These are phyloP conservation scores for Lachnellula occidentalis DNA, from an alignment of 2,329 filamentous ascomycete genomes.

Conservation along the genomic window DNA sequence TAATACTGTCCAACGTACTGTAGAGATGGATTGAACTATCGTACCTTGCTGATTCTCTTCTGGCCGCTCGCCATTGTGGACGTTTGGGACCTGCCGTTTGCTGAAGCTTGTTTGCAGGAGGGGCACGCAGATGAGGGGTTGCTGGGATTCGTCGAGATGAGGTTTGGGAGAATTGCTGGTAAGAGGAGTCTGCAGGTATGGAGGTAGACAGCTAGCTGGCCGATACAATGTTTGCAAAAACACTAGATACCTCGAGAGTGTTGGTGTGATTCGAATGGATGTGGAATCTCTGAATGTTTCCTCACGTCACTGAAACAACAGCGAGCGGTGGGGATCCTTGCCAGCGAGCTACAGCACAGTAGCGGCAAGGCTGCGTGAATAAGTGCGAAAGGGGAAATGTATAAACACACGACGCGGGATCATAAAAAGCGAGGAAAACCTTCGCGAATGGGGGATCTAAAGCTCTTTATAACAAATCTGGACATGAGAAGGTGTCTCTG, in stretches of 20 bases:
- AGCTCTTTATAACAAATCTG: too few relatives aligned
- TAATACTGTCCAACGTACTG: neutral
- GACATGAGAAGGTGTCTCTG: too few relatives aligned
- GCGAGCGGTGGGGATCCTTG: neutral
- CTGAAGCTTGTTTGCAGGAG: conserved; percentile 1
- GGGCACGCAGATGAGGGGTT: neutral
- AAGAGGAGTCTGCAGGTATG: neutral
- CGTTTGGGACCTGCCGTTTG: neutral
- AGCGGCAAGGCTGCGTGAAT: neutral
- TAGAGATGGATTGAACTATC: neutral
- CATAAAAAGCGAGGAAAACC: neutral
- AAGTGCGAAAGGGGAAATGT: neutral
- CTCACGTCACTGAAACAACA: neutral
- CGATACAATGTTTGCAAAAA: neutral
- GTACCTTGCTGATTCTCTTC: conserved; percentile 28
- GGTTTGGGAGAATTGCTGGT: neutral
- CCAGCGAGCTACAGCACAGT: too few relatives aligned
- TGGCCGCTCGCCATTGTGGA: conserved; percentile 23
- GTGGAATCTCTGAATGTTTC: neutral
- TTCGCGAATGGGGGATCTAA: neutral
- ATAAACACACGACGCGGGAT: neutral
- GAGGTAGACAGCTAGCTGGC: neutral
- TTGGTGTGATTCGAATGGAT: too few relatives aligned
- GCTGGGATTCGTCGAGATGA: neutral
- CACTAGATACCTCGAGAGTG: neutral